A percentile compares a stretch with the other conserved stretches of the same genome.
Conservation (phyloP, 306 rosid genomes). For the Crotalaria pallida region DNA sequence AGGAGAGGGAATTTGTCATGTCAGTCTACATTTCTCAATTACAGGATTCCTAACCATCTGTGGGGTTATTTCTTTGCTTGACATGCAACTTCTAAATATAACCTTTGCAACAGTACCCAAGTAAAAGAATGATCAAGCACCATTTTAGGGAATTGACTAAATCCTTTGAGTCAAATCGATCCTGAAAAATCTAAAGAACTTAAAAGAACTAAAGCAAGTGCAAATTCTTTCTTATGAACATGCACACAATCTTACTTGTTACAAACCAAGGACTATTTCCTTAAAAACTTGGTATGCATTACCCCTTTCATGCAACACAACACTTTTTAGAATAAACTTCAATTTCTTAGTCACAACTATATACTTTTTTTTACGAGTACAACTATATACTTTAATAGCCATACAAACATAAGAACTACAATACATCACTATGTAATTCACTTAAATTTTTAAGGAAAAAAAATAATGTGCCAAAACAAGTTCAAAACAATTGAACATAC, state of each 20-base stretch:
- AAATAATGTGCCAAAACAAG: constrained; percentile 30
- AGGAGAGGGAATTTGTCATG: neutral
- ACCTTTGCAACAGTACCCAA: neutral
- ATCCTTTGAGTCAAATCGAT: constrained; percentile 35
- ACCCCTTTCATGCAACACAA: constrained; percentile 3
- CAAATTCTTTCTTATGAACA: constrained; percentile 10
- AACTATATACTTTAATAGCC: too few relatives aligned
- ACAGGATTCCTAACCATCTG: constrained; percentile 17
- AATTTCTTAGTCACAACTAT: constrained; percentile 13
- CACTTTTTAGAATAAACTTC: constrained; percentile 15
- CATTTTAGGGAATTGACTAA: constrained; percentile 43
- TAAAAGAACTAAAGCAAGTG: constrained; percentile 54
- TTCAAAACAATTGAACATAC: constrained; percentile 43
- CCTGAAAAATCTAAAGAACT: constrained; percentile 38
- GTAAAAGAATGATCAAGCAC: constrained; percentile 46
- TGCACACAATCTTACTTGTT: neutral
- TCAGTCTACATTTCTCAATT: constrained; percentile 7
- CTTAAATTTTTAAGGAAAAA: constrained; percentile 29
- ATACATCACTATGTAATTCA: constrained; percentile 29
- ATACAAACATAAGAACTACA: constrained; percentile 22
- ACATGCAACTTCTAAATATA: neutral
- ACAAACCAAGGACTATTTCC: too few relatives aligned
- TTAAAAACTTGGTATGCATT: too few relatives aligned
- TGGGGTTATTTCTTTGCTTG: neutral
- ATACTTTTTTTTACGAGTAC: too few relatives aligned